These are phyloP conservation scores for Gnetum montanum DNA, from an alignment of 75 land plant genomes.

Conservation along the genomic window DNA sequence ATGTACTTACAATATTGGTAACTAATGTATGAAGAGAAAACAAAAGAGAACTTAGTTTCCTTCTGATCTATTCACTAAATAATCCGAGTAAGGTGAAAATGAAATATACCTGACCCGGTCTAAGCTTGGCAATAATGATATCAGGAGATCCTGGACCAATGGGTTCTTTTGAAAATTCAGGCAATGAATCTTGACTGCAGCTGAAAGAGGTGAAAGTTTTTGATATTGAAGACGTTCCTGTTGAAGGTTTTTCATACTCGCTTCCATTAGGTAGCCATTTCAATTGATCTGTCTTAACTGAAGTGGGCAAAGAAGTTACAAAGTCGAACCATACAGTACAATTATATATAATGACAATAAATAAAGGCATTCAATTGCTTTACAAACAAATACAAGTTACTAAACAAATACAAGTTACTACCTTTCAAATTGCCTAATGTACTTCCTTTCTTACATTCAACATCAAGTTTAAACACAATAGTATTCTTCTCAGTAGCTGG, in stretches of 20 bases:
- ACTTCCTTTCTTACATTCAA: slow-evolving; percentile 47
- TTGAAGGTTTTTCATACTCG: slow-evolving; percentile 32
- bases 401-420: too few relatives aligned
- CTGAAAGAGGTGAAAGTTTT: slow-evolving; percentile 74
- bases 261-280: slow-evolving; percentile 89
- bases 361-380: too few relatives aligned
- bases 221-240: slow-evolving; percentile 20
- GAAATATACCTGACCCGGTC: slow-evolving; percentile 96
- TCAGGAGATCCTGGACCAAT: slow-evolving; percentile 38
- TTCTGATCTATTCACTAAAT: too few relatives aligned
- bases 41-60: not conserved
- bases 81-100: too few relatives aligned
- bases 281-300: slow-evolving; percentile 73
- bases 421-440: too few relatives aligned
- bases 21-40: not conserved
- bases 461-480: slow-evolving; percentile 78
- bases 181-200: slow-evolving; percentile 61
- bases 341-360: too few relatives aligned
- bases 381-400: too few relatives aligned
- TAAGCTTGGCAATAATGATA: slow-evolving; percentile 67
- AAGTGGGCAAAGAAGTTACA: too few relatives aligned
- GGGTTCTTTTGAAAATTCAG: slow-evolving; percentile 44
- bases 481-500: slow-evolving; percentile 83
- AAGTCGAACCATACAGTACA: too few relatives aligned
- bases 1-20: too few relatives aligned